Evolutionary conservation across 495 filamentous ascomycete species (phyloP).

Genomic region (Aspergillus bertholletiae): DNA sequence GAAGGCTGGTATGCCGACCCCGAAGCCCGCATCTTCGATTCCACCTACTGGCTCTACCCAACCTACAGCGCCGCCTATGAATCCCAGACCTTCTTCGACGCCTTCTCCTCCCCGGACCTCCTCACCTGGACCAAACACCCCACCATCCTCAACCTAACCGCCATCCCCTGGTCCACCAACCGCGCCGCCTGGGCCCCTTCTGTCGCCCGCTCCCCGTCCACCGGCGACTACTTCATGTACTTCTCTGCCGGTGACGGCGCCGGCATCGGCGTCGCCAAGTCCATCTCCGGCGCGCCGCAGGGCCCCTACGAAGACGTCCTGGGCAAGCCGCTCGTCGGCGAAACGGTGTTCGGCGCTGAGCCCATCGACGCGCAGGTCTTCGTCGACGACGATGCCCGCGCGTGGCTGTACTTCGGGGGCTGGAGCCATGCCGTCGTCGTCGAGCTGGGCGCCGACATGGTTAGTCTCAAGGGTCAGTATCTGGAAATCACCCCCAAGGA

Average conservation of each 20-base stretch:
- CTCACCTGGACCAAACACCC: conserved; percentile 42
- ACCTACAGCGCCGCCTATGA: conserved; percentile 37
- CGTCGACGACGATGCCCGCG: conserved; percentile 37
- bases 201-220: conserved; percentile 20
- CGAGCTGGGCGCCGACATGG: conserved; percentile 44
- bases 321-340: conserved; percentile 36
- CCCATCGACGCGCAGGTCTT: conserved; percentile 47
- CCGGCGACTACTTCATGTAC: conserved; percentile 42
- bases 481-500: conserved; percentile 39
- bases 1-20: conserved; percentile 48
- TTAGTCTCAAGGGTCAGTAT: conserved; percentile 27
- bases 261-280: conserved; percentile 43
- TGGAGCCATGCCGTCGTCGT: conserved; percentile 42
- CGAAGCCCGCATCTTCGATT: conserved; percentile 39
- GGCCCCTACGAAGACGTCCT: conserved; percentile 44
- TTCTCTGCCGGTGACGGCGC: conserved; percentile 45
- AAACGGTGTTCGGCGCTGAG: conserved; percentile 36
- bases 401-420: conserved; percentile 47
- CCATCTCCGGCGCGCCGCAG: conserved; percentile 29
- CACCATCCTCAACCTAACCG: conserved; percentile 31
- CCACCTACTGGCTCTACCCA: conserved; percentile 42
- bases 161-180: conserved; percentile 39
- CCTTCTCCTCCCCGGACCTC: conserved; percentile 44
- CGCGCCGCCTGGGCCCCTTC: conserved; percentile 45
- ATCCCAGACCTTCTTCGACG: conserved; percentile 44